phyloP scores from a whole-genome alignment of 2,329 filamentous ascomycete genomes.

The Neurospora sp. region DNA sequence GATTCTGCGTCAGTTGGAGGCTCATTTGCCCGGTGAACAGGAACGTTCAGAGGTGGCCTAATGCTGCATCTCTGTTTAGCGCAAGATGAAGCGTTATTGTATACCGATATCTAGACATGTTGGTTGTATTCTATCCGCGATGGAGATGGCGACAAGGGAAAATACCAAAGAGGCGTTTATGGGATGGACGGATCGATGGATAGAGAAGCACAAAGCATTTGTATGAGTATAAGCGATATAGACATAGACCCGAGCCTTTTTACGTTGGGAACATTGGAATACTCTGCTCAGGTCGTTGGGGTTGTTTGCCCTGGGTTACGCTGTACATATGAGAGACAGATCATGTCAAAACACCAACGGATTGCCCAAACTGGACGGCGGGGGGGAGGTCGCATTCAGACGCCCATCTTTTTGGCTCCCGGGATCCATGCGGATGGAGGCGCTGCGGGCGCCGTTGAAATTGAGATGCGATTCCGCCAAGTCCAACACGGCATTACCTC shows the following conservation, averaged over 20 bases:
- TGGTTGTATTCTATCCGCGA: slow-evolving; percentile 13
- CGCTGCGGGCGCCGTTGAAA: background rate
- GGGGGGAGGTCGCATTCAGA: background rate
- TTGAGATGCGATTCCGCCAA: background rate
- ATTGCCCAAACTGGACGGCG: background rate
- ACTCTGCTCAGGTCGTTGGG: slow-evolving; percentile 2
- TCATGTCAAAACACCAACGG: background rate
- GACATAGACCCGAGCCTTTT: slow-evolving; percentile 4
- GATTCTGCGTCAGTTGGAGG: slow-evolving; percentile 66
- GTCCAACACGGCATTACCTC: background rate
- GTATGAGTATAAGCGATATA: slow-evolving; percentile 10
- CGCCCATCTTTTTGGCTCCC: background rate
- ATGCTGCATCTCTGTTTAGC: background rate
- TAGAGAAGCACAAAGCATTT: slow-evolving; percentile 10
- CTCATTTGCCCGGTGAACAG: slow-evolving; percentile 28
- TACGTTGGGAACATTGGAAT: background rate
- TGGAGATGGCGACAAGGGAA: slow-evolving; percentile 1
- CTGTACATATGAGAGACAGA: background rate
- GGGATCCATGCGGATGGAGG: background rate
- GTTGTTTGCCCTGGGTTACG: slow-evolving; percentile 1
- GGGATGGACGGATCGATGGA: slow-evolving; percentile 13
- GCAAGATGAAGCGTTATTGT: slow-evolving; percentile 2
- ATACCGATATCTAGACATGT: slow-evolving; percentile 8
- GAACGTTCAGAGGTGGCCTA: background rate
- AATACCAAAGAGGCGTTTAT: slow-evolving; percentile 9